Evolutionary conservation across 1,139 yeast genomes (phyloP).

Genomic region (Suhomyces taliae): DNA sequence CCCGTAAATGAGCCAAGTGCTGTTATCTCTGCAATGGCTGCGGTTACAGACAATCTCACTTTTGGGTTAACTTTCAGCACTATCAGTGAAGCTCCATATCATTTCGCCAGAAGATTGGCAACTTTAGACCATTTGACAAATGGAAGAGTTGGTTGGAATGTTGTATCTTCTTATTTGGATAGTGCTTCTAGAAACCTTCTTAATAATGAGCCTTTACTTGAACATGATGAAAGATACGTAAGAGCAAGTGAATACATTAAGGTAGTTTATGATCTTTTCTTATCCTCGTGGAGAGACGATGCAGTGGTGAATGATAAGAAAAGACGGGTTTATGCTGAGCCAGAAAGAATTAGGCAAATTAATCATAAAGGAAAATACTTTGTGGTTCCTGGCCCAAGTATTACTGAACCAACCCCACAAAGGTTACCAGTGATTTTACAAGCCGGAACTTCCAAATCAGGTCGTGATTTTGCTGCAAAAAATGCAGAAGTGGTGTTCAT

Average conservation of each 20-base stretch:
- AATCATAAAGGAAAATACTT: constrained; percentile 40
- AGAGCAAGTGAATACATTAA: constrained; percentile 45
- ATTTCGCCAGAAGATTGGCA: constrained; percentile 44
- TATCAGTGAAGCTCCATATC: constrained; percentile 46
- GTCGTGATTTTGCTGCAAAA: constrained; percentile 45
- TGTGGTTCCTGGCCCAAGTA: constrained; percentile 47
- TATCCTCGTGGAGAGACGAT: constrained; percentile 49
- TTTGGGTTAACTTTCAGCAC: constrained; percentile 47
- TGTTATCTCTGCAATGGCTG: constrained; percentile 41
- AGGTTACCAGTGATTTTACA: constrained; percentile 47
- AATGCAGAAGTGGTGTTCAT: constrained; percentile 47
- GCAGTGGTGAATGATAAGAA: constrained; percentile 32
- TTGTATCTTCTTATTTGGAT: constrained; percentile 42
- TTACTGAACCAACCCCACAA: constrained; percentile 45
- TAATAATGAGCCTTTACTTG: constrained; percentile 36
- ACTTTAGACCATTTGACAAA: constrained; percentile 43
- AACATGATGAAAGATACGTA: constrained; percentile 40
- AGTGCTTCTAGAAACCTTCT: constrained; percentile 42
- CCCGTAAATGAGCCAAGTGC: constrained; percentile 46
- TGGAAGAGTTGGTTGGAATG: constrained; percentile 49
- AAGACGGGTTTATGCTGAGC: constrained; percentile 37
- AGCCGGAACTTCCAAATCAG: constrained; percentile 49
- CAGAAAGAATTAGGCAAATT: constrained; percentile 40
- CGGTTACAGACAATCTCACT: constrained; percentile 39
- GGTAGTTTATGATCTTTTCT: constrained; percentile 38